Conservation (phyloP, 2,329 filamentous ascomycete genomes). For the Dactylellina leptospora region DNA sequence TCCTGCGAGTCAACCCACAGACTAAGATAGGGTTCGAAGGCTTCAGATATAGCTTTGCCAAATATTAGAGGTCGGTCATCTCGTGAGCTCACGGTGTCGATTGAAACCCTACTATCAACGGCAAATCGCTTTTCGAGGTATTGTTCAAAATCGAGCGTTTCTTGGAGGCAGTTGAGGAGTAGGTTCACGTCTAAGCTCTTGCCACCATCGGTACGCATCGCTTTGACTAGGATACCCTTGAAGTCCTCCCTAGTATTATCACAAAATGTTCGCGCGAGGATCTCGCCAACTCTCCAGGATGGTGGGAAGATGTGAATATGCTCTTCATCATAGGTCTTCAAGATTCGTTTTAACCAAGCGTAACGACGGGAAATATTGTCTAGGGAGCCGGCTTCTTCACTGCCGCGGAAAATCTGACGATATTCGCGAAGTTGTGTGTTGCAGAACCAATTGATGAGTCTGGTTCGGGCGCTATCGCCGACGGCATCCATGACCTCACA, state of each 20-base stretch:
- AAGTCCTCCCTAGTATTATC: constrained; percentile 96
- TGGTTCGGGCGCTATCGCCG: constrained; percentile 81
- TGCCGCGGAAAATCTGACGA: constrained; percentile 91
- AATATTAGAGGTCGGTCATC: constrained; percentile 81
- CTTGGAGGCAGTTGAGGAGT: constrained; percentile 85
- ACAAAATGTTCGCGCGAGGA: constrained; percentile 89
- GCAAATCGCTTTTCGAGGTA: constrained; percentile 84
- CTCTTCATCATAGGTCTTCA: constrained; percentile 95
- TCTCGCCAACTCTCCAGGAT: constrained; percentile 89
- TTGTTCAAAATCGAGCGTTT: constrained; percentile 97
- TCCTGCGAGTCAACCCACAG: constrained; percentile 98
- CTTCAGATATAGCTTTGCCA: constrained; percentile 89
- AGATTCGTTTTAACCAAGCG: constrained; percentile 93
- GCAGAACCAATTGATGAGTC: constrained; percentile 94
- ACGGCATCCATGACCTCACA: constrained; percentile 95
- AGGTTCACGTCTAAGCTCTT: constrained; percentile 88
- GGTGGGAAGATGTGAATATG: constrained; percentile 86
- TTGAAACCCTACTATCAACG: constrained; percentile 75
- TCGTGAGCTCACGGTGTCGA: constrained; percentile 84
- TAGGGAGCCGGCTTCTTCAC: constrained; percentile 91
- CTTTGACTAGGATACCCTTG: constrained; percentile 87
- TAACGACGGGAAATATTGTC: constrained; percentile 97
- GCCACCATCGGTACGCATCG: constrained; percentile 79
- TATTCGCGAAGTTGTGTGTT: constrained; percentile 97
- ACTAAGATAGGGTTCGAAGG: constrained; percentile 95